Conservation (phyloP, 1,284 basidiomycete species). For the Ganoderma meredithae region DNA sequence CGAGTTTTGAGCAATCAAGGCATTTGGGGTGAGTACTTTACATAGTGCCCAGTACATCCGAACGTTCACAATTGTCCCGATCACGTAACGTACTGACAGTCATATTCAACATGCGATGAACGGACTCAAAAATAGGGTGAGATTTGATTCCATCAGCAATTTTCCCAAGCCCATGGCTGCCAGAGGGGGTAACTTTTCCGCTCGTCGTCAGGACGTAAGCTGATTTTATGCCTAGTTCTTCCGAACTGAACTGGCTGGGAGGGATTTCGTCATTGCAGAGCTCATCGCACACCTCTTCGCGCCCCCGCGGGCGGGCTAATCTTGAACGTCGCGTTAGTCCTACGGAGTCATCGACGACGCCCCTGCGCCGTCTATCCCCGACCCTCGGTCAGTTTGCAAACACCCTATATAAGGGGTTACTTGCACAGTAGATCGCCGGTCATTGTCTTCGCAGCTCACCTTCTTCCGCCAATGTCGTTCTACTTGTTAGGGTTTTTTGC, state of each 20-base stretch:
- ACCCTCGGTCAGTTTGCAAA: background rate
- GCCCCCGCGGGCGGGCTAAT: background rate
- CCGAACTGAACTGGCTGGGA: background rate
- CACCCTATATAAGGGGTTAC: background rate
- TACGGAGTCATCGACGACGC: background rate
- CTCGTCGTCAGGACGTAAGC: background rate
- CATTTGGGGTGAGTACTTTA: too few relatives aligned
- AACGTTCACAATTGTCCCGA: background rate
- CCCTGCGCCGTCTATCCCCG: background rate
- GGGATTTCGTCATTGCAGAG: background rate
- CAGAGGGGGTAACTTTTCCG: constrained; percentile 2
- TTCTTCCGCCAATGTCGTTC: constrained; percentile 4
- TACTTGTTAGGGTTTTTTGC: background rate
- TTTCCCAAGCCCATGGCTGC: background rate
- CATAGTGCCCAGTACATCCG: background rate
- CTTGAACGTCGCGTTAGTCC: background rate
- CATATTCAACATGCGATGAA: background rate
- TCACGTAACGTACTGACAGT: background rate
- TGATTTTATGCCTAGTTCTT: background rate
- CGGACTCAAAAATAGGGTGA: background rate
- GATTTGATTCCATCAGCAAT: background rate
- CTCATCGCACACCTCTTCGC: background rate
- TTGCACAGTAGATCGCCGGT: background rate
- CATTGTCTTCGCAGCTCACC: background rate
- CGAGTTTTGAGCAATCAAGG: too few relatives aligned